Evolutionary conservation across 2,329 filamentous ascomycete species (phyloP).

Genomic region (Xylariales sp.): DNA sequence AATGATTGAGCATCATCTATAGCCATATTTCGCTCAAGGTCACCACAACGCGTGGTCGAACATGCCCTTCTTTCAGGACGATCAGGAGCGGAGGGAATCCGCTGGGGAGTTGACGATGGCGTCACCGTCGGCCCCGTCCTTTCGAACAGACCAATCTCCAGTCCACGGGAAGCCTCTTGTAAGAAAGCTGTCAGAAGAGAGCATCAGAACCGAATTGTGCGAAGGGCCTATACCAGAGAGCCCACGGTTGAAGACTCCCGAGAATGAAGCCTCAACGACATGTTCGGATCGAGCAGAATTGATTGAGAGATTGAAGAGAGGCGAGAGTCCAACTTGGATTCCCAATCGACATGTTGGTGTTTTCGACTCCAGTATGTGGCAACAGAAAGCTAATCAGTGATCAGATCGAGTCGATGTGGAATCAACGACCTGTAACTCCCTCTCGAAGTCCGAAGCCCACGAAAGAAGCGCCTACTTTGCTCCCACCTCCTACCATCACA

Average conservation of each 20-base stretch:
- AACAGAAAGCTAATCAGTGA: slow-evolving; percentile 7
- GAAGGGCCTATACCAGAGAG: slow-evolving; percentile 50
- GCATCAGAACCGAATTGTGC: slow-evolving; percentile 56
- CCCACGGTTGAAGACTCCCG: slow-evolving; percentile 29
- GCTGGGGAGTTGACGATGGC: slow-evolving; percentile 19
- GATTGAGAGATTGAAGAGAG: slow-evolving; percentile 78
- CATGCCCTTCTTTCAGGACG: slow-evolving; percentile 58
- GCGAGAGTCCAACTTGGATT: slow-evolving; percentile 71
- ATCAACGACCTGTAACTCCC: slow-evolving; percentile 30
- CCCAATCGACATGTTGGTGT: slow-evolving; percentile 49
- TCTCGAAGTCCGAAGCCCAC: slow-evolving; percentile 29
- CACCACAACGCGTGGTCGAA: slow-evolving; percentile 9
- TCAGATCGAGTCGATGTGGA: slow-evolving; percentile 34
- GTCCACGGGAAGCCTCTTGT: slow-evolving; percentile 11
- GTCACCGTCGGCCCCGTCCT: slow-evolving; percentile 20
- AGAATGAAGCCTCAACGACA: slow-evolving; percentile 23
- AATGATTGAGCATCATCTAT: no score
- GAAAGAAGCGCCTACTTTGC: slow-evolving; percentile 33
- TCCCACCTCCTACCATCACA: slow-evolving; percentile 43
- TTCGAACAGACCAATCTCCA: slow-evolving; percentile 5
- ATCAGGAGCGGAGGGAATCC: slow-evolving; percentile 35
- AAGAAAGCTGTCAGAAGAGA: slow-evolving; percentile 52
- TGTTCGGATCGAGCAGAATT: slow-evolving; percentile 67
- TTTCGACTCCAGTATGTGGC: slow-evolving; percentile 3
- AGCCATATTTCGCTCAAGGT: no score